phyloP scores from a whole-genome alignment of 768 basidiomycete species.

The Lactarius sanguifluus region DNA sequence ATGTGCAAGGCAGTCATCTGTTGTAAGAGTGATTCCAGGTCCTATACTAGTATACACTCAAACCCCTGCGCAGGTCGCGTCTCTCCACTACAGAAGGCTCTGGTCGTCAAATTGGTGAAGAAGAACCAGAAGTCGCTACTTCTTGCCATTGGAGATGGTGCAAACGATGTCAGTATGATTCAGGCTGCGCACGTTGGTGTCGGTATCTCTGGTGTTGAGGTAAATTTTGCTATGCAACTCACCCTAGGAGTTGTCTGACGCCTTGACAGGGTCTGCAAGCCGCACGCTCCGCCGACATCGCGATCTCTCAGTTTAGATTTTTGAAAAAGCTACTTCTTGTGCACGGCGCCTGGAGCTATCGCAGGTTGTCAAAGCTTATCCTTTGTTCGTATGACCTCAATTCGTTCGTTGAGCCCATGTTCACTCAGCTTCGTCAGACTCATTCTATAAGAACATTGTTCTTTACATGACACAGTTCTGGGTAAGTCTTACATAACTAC shows the following conservation, averaged over 20 bases:
- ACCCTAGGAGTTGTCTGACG: not conserved
- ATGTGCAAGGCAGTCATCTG: conserved; percentile 99
- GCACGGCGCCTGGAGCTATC: conserved; percentile 99
- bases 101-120: conserved; percentile 98
- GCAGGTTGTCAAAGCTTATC: conserved; percentile 90
- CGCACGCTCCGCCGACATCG: conserved; percentile 94
- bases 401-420: conserved; percentile 15
- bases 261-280: conserved; percentile 85
- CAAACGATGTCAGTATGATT: conserved; percentile 99
- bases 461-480: conserved; percentile 99
- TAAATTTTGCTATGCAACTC: conserved; percentile 32
- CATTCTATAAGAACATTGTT: conserved; percentile 98
- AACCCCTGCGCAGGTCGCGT: conserved; percentile 69
- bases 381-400: conserved; percentile 62
- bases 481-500: conserved; percentile 49
- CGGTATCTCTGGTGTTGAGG: conserved; percentile 97
- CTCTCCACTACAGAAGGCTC: conserved; percentile 94
- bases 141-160: conserved; percentile 97
- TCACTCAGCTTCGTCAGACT: conserved; percentile 52
- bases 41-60: not conserved
- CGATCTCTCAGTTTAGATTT: conserved; percentile 96
- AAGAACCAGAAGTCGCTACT: conserved; percentile 91
- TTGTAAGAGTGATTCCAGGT: conserved; percentile 53
- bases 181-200: conserved; percentile 98
- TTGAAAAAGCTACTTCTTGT: conserved; percentile 94